Base-by-base conservation (phyloP, 305 asterid genomes). In the Fraxinus greggii region DNA sequence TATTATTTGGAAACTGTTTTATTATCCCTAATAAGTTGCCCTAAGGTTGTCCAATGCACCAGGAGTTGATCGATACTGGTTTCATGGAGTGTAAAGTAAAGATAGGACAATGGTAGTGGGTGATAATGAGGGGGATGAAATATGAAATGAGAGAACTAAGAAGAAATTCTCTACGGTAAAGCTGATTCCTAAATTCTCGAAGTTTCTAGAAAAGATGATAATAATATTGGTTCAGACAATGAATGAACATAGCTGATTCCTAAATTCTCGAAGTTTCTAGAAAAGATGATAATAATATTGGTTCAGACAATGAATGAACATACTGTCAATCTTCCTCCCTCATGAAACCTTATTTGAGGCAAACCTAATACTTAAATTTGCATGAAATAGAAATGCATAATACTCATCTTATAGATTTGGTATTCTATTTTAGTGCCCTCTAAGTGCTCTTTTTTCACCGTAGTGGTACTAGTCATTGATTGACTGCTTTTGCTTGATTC, bases 401-500 rank as follows among this genome's bases (percentile, higher is more conserved):
- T n/a, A 51, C 63, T 51, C 63, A n/a, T 51, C 63, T 17, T 17
- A 17, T 1, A 51, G 63, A 51, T 12, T 17, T 51, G 23, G 8
- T 51, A n/a, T 17, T 17, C 23, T 51, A 51, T 51, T 51, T 51
- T 48, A 48, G 7, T 17, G 63, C 1, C 63, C 21, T 4, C 61
- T 12, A 5, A 51, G 61, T 17, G 8, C 2, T 42, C 59, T 17
- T 48, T 48, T 81, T 81, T 61, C 48, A 13, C 9, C 7, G 45
- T 21, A 23, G 59, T 4, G 54, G 2, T 48, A 48, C 19, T 48
- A 75, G 21, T 54, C 7, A 24, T 19, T 70, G 29, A 77, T 76
- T 84, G 81, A 45, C 79, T 76, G 72, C 13, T 72, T 87, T 78
- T 6, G 26, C 72, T 84, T 78, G 17, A 67, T 54, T 79, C n/a